Conservation (phyloP, 208 protist species). For the Trypanosoma mega region DNA sequence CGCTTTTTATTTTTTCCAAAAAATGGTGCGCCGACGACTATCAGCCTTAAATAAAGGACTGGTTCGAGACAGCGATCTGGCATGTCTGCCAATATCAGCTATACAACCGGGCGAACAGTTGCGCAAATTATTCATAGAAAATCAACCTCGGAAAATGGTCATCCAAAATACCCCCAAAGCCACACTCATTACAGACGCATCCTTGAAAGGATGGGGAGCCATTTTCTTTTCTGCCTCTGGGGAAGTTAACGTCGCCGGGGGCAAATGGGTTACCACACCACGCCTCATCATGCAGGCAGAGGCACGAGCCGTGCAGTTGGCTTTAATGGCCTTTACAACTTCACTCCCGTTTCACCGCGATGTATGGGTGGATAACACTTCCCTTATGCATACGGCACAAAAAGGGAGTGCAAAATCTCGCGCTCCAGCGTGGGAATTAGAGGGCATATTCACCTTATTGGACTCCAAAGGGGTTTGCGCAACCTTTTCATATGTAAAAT, state of each 20-base stretch:
- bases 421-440: too few species aligned
- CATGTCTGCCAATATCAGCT: background rate
- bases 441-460: too few species aligned
- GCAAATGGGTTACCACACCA: background rate
- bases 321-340: too few species aligned
- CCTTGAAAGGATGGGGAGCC: background rate
- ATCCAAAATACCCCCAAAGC: background rate
- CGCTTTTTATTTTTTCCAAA: background rate
- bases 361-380: too few species aligned
- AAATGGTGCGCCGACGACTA: background rate
- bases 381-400: too few species aligned
- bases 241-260: background rate
- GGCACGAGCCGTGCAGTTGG: too few species aligned
- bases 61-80: background rate
- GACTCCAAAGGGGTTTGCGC: too few species aligned
- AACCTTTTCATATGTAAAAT: too few species aligned
- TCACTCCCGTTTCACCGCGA: too few species aligned
- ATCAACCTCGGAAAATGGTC: background rate
- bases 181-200: background rate
- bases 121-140: background rate
- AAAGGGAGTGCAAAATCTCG: too few species aligned
- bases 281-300: background rate
- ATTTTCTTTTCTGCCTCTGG: background rate
- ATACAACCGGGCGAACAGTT: background rate
- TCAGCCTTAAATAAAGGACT: background rate